Conservation (phyloP, 441 rosid genomes). For the Rhodomyrtus psidioides region DNA sequence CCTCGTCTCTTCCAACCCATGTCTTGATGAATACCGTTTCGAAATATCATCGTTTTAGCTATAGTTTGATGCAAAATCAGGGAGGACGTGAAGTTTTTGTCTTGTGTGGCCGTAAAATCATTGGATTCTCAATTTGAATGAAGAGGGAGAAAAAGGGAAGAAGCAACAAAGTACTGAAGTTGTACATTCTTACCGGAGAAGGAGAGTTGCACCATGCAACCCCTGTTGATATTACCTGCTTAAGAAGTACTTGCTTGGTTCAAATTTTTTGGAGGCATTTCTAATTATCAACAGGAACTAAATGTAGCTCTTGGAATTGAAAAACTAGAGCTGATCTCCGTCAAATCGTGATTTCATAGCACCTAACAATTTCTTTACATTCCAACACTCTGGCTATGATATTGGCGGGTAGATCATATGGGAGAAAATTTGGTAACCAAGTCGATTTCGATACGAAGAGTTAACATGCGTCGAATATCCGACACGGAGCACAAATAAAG, state of each 20-base stretch:
- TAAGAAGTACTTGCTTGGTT: neutral
- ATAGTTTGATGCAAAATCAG: neutral
- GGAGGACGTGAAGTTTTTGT: neutral
- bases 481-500: neutral
- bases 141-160: neutral
- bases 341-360: neutral
- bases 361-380: neutral
- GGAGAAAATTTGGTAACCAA: neutral
- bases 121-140: neutral
- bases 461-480: neutral
- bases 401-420: no score
- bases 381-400: neutral
- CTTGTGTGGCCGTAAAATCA: neutral
- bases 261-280: neutral
- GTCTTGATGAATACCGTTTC: neutral
- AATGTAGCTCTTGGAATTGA: neutral
- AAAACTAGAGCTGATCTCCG: neutral
- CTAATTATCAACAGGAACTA: neutral
- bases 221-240: neutral
- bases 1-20: neutral
- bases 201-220: neutral
- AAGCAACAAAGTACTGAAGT: neutral
- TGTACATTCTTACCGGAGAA: neutral
- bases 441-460: no score
- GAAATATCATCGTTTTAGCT: neutral